These are phyloP conservation scores for Platanus orientalis DNA, from an alignment of 164 flowering plant genomes.

Conservation along the genomic window DNA sequence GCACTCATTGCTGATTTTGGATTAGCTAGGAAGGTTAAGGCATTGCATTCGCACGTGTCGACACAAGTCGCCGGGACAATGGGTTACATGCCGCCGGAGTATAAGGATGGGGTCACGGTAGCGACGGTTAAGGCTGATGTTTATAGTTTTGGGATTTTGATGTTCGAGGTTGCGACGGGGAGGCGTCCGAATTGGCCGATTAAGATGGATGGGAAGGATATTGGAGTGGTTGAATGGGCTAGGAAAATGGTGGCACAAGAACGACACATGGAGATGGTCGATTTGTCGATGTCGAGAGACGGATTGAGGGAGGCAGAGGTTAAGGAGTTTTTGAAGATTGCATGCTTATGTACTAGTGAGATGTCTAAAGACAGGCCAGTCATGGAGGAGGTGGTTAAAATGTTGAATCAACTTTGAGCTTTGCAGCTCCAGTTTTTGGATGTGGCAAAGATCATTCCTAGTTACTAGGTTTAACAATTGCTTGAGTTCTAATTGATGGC, in stretches of 20 bases:
- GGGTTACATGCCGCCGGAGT: conserved; percentile 99
- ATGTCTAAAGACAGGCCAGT: conserved; percentile 40
- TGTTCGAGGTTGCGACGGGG: conserved; percentile 70
- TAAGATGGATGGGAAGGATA: conserved; percentile 26
- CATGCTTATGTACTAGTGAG: conserved; percentile 46
- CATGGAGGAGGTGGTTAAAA: conserved; percentile 47
- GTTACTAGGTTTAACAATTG: too few species aligned
- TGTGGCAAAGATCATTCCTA: too few species aligned
- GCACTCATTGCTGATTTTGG: conserved; percentile 91
- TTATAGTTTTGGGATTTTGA: conserved; percentile 76
- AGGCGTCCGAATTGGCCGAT: conserved; percentile 61
- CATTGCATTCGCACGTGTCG: conserved; percentile 60
- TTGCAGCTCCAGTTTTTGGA: too few species aligned
- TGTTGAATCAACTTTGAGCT: too few species aligned
- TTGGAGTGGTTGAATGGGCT: conserved; percentile 56
- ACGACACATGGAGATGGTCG: conserved; percentile 47
- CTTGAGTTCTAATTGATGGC: too few species aligned
- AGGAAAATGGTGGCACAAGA: conserved; percentile 29
- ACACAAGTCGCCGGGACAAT: conserved; percentile 89
- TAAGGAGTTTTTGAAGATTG: conserved; percentile 50
- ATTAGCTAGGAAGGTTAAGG: conserved; percentile 52
- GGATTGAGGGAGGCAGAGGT: conserved; percentile 36
- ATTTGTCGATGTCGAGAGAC: conserved; percentile 24
- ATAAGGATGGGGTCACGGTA: conserved; percentile 40
- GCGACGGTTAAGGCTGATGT: conserved; percentile 69